Evolutionary conservation across 208 protist genomes (phyloP).

Genomic region (Wallacemonas sp.): DNA sequence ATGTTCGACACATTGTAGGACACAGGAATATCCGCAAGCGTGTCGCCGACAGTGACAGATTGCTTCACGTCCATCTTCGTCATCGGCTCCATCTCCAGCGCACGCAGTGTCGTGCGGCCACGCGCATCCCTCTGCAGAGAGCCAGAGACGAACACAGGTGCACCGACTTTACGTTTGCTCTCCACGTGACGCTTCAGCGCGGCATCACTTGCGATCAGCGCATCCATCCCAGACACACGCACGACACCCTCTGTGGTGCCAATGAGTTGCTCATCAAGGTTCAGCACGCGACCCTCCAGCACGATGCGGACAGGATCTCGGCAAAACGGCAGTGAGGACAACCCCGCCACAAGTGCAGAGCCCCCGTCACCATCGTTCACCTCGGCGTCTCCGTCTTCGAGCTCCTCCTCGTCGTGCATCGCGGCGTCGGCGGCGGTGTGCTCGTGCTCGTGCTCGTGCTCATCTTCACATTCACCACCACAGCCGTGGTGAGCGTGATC

Average conservation of each 20-base stretch:
- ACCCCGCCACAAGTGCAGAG: constrained; percentile 35
- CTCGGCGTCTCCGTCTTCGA: constrained; percentile 15
- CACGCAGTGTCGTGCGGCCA: constrained; percentile 49
- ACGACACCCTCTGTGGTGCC: constrained; percentile 78
- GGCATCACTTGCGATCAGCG: constrained; percentile 21
- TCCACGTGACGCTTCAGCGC: constrained; percentile 15
- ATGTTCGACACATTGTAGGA: constrained; percentile 62
- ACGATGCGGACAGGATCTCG: constrained; percentile 49
- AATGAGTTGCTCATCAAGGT: constrained; percentile 36
- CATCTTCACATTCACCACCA: constrained; percentile 14
- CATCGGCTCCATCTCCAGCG: constrained; percentile 41
- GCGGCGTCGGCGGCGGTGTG: constrained; percentile 19
- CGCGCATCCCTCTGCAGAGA: constrained; percentile 36
- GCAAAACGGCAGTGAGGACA: constrained; percentile 47
- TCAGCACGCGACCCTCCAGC: constrained; percentile 68
- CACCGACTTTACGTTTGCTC: constrained; percentile 17
- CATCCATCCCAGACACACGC: constrained; percentile 36
- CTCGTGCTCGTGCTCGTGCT: constrained; percentile 23
- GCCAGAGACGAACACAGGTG: constrained; percentile 28
- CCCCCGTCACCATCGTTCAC: constrained; percentile 16
- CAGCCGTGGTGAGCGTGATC: constrained; percentile 12
- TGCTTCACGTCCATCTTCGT: constrained; percentile 51
- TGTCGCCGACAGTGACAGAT: constrained; percentile 59
- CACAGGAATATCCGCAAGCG: constrained; percentile 45
- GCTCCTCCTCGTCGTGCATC: constrained; percentile 20